These are phyloP conservation scores for Raffaelea albimanens DNA, from an alignment of 2,329 filamentous ascomycete species.

Conservation along the genomic window DNA sequence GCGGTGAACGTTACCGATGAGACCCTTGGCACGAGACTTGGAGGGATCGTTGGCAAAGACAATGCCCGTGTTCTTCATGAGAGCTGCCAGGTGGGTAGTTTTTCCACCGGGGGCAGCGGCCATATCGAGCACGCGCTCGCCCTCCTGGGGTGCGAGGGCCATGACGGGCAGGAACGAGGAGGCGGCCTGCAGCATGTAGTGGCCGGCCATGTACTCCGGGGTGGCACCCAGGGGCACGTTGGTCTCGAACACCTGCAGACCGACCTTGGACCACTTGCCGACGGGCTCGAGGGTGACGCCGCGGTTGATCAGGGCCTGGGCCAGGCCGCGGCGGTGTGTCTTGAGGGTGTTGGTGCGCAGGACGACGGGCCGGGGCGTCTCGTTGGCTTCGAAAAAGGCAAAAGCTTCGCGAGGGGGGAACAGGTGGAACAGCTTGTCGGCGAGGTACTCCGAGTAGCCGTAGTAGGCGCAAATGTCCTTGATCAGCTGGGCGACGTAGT, in stretches of 20 bases:
- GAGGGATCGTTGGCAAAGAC: slow-evolving; percentile 96
- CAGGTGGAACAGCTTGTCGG: slow-evolving; percentile 87
- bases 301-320: slow-evolving; percentile 88
- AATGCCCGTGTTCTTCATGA: slow-evolving; percentile 96
- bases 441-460: slow-evolving; percentile 89
- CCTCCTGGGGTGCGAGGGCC: slow-evolving; percentile 87
- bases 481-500: slow-evolving; percentile 79
- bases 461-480: slow-evolving; percentile 96
- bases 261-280: slow-evolving; percentile 98
- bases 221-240: slow-evolving; percentile 81
- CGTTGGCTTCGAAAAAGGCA: slow-evolving; percentile 98
- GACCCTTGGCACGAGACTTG: slow-evolving; percentile 86
- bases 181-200: slow-evolving; percentile 96
- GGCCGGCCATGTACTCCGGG: slow-evolving; percentile 91
- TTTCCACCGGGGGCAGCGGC: slow-evolving; percentile 93
- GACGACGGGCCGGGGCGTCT: slow-evolving; percentile 81
- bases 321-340: slow-evolving; percentile 66
- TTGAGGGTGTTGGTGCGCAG: slow-evolving; percentile 95
- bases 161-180: slow-evolving; percentile 96
- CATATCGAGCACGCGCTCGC: slow-evolving; percentile 89
- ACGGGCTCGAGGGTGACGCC: slow-evolving; percentile 94
- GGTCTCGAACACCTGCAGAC: slow-evolving; percentile 90
- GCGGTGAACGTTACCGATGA: slow-evolving; percentile 96
- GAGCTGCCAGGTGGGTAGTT: slow-evolving; percentile 87
- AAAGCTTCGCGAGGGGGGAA: slow-evolving; percentile 92